Evolutionary conservation across 1,139 yeast genomes (phyloP).

Genomic region (Saccharomyces hybrid): DNA sequence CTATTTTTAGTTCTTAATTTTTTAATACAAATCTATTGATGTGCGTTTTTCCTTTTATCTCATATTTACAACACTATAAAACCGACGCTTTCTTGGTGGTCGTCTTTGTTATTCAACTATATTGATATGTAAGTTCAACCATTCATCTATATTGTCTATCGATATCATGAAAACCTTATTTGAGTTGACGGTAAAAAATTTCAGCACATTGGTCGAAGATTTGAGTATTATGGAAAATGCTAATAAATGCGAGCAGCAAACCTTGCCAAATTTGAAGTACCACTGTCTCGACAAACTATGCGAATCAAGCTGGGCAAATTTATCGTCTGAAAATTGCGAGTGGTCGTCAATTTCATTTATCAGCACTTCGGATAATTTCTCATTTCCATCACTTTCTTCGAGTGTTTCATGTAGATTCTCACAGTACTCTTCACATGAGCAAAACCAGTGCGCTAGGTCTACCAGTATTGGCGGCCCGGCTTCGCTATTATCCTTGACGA

Average conservation of each 20-base stretch:
- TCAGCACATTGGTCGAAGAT: conserved; percentile 17
- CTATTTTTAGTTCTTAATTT: too few relatives aligned
- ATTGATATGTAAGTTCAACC: conserved; percentile 31
- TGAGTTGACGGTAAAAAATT: conserved; percentile 17
- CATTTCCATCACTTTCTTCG: not conserved
- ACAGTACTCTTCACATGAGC: conserved; percentile 28
- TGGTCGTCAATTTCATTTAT: conserved; percentile 15
- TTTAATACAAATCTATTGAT: too few relatives aligned
- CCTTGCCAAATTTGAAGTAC: conserved; percentile 19
- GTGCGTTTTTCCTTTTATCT: too few relatives aligned
- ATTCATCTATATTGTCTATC: conserved; percentile 28
- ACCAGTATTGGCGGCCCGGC: conserved; percentile 22
- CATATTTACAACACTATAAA: too few relatives aligned
- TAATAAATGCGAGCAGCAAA: conserved; percentile 29
- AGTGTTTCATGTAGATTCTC: conserved; percentile 7
- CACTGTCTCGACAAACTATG: conserved; percentile 23
- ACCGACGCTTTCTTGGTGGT: too few relatives aligned
- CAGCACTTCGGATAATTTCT: conserved; percentile 7
- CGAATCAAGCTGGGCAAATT: conserved; percentile 24
- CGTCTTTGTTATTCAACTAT: conserved; percentile 13
- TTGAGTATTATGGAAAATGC: conserved; percentile 28
- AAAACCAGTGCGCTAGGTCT: conserved; percentile 27
- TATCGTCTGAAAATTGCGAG: conserved; percentile 21
- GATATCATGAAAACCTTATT: conserved; percentile 21
- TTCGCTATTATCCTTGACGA: conserved; percentile 18